Evolutionary conservation across 768 basidiomycete genomes (phyloP), one percentile per base, ranked within the genome.

Genomic region (Serendipita vermifera): DNA sequence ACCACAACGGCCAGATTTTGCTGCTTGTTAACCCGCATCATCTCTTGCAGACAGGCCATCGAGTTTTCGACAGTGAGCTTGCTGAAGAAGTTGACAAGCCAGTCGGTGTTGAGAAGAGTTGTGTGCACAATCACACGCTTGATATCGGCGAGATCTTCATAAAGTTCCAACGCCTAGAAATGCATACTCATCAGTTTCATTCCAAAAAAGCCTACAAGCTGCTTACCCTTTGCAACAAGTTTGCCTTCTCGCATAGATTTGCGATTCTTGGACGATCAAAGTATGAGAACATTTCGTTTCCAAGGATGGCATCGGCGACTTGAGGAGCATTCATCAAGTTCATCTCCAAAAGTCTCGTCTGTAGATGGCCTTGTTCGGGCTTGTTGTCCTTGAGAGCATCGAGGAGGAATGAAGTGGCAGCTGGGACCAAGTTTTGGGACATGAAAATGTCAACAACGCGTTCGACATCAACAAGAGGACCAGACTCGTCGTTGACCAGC

Each of bases 371-470:
- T 66, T 99, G 94, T 68, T 99, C 96, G 0, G 93, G 88, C 67
- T 87, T 87, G 75, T 99, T 98, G 56, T 99, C 96, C 74, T 99
- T 98, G 63, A 99, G 76, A 20, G 93, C 96, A 65, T 98, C 96
- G 58, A 99, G 73, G 46, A 98, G 73, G 83, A 99, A 98, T 1
- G 91, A 93, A 0, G 96, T 99, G 3, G 96, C 96, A 17, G 93
- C 94, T 69, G 98, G 96, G 57, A 98, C 93, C 91, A 98, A 90
- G 72, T 97, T 98, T 67, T 96, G 93, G 0, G 87, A 86, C 91
- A 97, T 96, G 76, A 99, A 98, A 64, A 98, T 96, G 64, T 99
- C 96, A 59, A 97, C 92, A 55, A 97, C 93, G 55, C 93, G 75
- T 68, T 98, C 94, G 57, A 98, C 71, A 63, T 99, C 94, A 38